Evolutionary conservation across 345 rosid species (phyloP).

Genomic region (Luvunga scandens): DNA sequence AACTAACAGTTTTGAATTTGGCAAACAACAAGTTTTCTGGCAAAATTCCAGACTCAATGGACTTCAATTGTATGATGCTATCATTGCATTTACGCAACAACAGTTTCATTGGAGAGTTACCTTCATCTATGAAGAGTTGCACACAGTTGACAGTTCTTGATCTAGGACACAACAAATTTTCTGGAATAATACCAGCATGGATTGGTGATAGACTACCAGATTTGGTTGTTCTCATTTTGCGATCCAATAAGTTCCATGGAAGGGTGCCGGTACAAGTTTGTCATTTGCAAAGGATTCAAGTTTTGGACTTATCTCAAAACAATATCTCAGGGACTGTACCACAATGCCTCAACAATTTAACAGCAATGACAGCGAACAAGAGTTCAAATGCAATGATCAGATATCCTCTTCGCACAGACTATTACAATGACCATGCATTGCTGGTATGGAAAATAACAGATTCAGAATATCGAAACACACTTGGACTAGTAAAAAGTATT

Average conservation of each 20-base stretch:
- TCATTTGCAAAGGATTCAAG: not conserved
- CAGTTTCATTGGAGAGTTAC: conserved; percentile 19
- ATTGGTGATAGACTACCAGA: conserved; percentile 9
- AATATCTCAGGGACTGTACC: conserved; percentile 18
- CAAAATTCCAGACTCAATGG: conserved; percentile 16
- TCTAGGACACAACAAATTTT: conserved; percentile 17
- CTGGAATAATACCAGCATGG: conserved; percentile 26
- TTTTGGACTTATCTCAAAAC: conserved; percentile 9
- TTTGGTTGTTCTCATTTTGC: conserved; percentile 16
- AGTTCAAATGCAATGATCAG: not conserved
- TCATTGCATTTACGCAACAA: conserved; percentile 20
- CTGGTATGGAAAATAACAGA: conserved; percentile 13
- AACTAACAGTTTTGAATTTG: conserved; percentile 7
- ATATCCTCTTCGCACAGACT: not conserved
- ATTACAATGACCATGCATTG: not conserved
- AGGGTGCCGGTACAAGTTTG: conserved; percentile 3
- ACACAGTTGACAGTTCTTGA: conserved; percentile 10
- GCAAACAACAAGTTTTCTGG: conserved; percentile 24
- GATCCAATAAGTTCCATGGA: conserved; percentile 21
- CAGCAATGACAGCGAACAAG: not conserved
- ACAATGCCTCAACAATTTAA: conserved; percentile 7
- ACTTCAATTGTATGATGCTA: conserved; percentile 4
- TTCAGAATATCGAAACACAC: not conserved
- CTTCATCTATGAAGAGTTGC: conserved; percentile 14
- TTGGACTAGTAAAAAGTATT: conserved; percentile 6